Evolutionary conservation across 306 rosid species (phyloP).

Genomic region (Cicer chorassanicum): DNA sequence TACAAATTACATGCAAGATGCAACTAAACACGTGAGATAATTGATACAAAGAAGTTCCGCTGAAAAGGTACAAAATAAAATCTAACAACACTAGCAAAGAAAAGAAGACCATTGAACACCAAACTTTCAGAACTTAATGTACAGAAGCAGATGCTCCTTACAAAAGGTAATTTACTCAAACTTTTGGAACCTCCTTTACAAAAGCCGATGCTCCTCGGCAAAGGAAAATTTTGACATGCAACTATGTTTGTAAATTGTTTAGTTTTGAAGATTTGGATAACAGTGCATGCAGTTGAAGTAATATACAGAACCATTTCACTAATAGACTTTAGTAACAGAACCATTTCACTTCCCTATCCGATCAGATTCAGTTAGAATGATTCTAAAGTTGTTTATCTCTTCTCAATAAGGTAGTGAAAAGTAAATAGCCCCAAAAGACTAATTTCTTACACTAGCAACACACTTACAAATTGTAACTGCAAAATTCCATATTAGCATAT

Average conservation of each 20-base stretch:
- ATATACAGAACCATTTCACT: neutral
- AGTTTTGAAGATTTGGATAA: neutral
- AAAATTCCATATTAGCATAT: constrained; percentile 9
- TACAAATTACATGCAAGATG: constrained; percentile 5
- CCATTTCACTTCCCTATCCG: neutral
- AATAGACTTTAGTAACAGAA: constrained; percentile 23
- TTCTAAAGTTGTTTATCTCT: neutral
- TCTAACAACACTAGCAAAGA: neutral
- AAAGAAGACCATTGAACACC: neutral
- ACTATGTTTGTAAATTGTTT: neutral
- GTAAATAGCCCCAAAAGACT: constrained; percentile 12
- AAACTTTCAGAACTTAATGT: constrained; percentile 4
- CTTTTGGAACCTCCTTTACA: constrained; percentile 11
- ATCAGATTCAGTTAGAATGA: constrained; percentile 2
- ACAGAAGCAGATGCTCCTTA: constrained; percentile 14
- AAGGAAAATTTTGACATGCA: constrained; percentile 9
- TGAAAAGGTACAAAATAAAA: constrained; percentile 20
- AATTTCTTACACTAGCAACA: neutral
- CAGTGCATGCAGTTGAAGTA: neutral
- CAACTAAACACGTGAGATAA: neutral
- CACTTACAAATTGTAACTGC: neutral
- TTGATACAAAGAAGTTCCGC: constrained; percentile 6
- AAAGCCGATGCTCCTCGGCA: constrained; percentile 2
- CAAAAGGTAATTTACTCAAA: constrained; percentile 10
- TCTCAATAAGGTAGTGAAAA: neutral